Base-by-base conservation (phyloP, 2,329 filamentous ascomycete species). In the Tolypocladium ophioglossoides region DNA sequence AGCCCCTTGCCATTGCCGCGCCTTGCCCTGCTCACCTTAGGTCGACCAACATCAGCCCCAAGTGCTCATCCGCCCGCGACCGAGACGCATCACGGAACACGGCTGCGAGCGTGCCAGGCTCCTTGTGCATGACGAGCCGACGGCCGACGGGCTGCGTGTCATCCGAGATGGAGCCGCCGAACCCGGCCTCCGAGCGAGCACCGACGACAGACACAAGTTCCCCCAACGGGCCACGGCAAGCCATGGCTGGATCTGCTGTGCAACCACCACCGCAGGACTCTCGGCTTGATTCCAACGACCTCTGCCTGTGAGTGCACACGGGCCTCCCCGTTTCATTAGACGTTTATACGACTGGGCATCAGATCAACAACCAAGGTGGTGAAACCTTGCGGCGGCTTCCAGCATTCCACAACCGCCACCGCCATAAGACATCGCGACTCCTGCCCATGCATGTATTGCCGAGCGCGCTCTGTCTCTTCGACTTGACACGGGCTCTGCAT, bases 201-300 rank as follows among this genome's bases (percentile, higher is more conserved):
- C 54, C 51, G 54, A 53, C 35, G 51, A 47, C 22, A 14, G 30
- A 34, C 54, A 55, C 39, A 55, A 55, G 51, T 51, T 53, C 51
- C 47, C 41, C 22, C 24, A n/a, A 27, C 41, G 24, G 24, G 12
- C 12, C 40, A 22, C 40, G 40, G 40, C 40, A 22, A 41, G 20
- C 20, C 40, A 9, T 24, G 40, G 11, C 22, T 44, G 22, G 40
- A 18, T 8, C 20, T 44, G 40, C 41, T 30, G 41, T 46, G 41
- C 41, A 7, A 34, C 32, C 32, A 34, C 32, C 34, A 35, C 12
- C 34, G 4, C 34, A 16, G 34, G 41, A 2, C 22, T 27, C 41
- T 27, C 20, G 41, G 41, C 41, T 27, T 46, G 22, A 9, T 9
- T 10, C 41, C 20, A 44, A 27, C 41, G 24, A 46, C 22, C 24